Base-by-base conservation (phyloP, 441 rosid genomes). In the Populus trichocarpa region DNA sequence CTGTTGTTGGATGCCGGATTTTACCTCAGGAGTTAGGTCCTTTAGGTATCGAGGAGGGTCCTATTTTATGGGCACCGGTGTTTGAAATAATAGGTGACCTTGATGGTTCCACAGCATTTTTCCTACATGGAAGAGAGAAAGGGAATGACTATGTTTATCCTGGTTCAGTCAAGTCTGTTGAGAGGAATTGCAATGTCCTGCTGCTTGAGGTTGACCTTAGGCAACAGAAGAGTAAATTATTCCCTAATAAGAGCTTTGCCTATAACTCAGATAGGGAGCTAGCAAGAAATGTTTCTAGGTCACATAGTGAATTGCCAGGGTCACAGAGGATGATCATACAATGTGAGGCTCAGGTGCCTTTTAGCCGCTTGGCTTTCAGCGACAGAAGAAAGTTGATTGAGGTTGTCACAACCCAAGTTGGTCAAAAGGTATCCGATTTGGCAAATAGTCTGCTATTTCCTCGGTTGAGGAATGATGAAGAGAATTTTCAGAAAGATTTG, bases 1-100 rank as follows among this genome's bases (percentile, higher is more conserved):
- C 93, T 11, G 85, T 91, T 67, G 92, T 92, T 71, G 98, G 95
- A 42, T 91, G 94, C 71, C 88, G 94, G 73, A 84, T 94, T 69
- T 87, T 94, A 80, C 98, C 98, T 0, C 98, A 92, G 80, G 93
- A 94, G 80, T 90, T 94, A 67, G 95, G 96, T 40, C 93, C 96
- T 14, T 75, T 88, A 36, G 95, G 96, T 67, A 89, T 94, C 69
- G 90, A 91, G 25, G 90, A 92, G 57, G 96, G 95, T 67, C 89
- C 91, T 28, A 81, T 91, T 70, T 69, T 89, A 30, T 94, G 97
- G 98, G 91, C 93, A 0, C 95, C 94, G 0, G 96, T 94, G 72
- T 94, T 92, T 80, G 97, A 94, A 82, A 80, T 94, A 22, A 76
- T 91, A 8, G 87, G 86, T 20, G 88, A 84, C 79, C 30, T 79